Conservation (phyloP, 768 basidiomycete genomes). For the Serendipita vermifera region DNA sequence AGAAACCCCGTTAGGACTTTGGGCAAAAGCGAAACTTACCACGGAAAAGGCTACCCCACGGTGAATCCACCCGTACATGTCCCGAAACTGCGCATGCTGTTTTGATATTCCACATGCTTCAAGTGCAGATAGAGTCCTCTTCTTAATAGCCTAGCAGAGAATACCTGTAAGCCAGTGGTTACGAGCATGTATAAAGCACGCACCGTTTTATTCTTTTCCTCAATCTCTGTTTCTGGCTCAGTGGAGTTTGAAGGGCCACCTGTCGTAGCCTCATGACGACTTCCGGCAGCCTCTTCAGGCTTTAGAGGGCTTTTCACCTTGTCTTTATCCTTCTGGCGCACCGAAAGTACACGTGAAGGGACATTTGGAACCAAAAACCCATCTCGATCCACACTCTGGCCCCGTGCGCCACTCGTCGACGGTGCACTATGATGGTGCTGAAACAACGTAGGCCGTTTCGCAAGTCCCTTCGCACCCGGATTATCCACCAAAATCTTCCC, state of each 20-base stretch:
- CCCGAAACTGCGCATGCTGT: background rate
- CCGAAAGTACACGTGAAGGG: no score
- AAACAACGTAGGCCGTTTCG: background rate
- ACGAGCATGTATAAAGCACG: background rate
- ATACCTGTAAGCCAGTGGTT: background rate
- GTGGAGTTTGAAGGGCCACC: background rate
- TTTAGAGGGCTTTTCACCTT: no score
- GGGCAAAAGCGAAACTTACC: background rate
- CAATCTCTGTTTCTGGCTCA: background rate
- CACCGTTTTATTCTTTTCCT: slow-evolving; percentile 5
- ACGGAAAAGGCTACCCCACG: background rate
- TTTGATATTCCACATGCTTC: slow-evolving; percentile 1
- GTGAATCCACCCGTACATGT: slow-evolving; percentile 8
- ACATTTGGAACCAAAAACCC: background rate
- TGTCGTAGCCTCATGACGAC: no score
- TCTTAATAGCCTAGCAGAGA: slow-evolving; percentile 2
- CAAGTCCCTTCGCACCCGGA: background rate
- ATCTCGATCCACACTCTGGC: background rate
- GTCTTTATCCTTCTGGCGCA: no score
- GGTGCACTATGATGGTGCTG: no score
- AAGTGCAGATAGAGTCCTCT: background rate
- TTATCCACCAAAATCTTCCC: background rate
- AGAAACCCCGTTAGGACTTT: no score
- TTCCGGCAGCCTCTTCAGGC: no score
- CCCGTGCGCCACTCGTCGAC: background rate